These are phyloP conservation scores for Aureobasidium melanogenum DNA, from an alignment of 2,329 filamentous ascomycete genomes.

Conservation along the genomic window DNA sequence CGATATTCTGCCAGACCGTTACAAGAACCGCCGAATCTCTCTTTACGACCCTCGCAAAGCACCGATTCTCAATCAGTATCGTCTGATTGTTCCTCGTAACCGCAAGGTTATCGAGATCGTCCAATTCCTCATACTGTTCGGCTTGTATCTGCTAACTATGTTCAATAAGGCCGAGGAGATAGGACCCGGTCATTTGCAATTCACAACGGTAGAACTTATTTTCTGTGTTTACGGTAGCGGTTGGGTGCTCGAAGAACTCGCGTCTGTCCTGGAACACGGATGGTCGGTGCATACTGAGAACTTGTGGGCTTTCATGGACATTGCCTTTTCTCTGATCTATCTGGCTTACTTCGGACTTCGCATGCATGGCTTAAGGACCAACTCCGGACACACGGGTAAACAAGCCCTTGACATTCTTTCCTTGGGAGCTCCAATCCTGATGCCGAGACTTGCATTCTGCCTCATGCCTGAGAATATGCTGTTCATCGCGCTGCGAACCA, in stretches of 20 bases:
- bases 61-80: conserved; percentile 74
- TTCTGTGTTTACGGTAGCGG: conserved; percentile 69
- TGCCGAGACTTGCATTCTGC: conserved; percentile 75
- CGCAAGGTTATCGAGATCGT: conserved; percentile 65
- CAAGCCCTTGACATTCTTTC: conserved; percentile 72
- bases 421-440: conserved; percentile 66
- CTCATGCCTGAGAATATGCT: conserved; percentile 76
- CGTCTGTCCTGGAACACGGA: conserved; percentile 65
- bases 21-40: conserved; percentile 74
- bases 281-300: conserved; percentile 82
- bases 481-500: conserved; percentile 69
- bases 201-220: conserved; percentile 48
- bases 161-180: conserved; percentile 50
- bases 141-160: conserved; percentile 66
- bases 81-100: conserved; percentile 71
- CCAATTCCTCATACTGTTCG: conserved; percentile 63
- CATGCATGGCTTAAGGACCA: conserved; percentile 51
- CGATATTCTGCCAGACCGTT: conserved; percentile 76
- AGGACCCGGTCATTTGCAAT: conserved; percentile 24
- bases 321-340: conserved; percentile 67
- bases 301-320: conserved; percentile 79
- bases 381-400: conserved; percentile 42
- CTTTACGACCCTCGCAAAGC: conserved; percentile 70
- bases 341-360: conserved; percentile 59
- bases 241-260: conserved; percentile 71